A percentile compares a stretch with the other conserved stretches of the same genome.
Conservation (phyloP, 192 early-diverging fungal genomes). For the Gonapodya prolifera region DNA sequence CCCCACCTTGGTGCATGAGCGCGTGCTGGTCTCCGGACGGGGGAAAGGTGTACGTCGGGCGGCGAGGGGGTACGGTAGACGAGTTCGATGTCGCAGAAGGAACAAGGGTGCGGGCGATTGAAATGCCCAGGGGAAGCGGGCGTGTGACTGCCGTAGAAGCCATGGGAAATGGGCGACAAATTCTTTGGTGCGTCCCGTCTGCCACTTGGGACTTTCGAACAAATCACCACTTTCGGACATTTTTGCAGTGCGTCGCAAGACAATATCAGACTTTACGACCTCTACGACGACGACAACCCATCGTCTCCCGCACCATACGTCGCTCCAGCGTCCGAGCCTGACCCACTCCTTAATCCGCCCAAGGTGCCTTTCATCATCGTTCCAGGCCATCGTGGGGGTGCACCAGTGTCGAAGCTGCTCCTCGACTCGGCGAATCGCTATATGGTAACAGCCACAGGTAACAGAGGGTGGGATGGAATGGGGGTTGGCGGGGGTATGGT, state of each 20-base stretch:
- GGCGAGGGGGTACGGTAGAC: neutral
- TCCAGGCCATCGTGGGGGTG: constrained; percentile 88
- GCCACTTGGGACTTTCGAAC: neutral
- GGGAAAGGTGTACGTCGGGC: neutral
- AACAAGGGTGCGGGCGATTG: neutral
- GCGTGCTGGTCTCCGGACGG: neutral
- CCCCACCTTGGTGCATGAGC: neutral
- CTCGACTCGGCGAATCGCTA: constrained; percentile 61
- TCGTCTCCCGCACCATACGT: neutral
- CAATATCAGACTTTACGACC: neutral
- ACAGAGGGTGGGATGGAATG: constrained; percentile 89
- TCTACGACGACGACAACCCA: neutral
- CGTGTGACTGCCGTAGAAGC: neutral
- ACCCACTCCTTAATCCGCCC: neutral
- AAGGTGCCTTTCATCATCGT: constrained; percentile 80
- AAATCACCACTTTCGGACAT: neutral
- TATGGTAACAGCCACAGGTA: constrained; percentile 86
- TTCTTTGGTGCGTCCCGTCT: neutral
- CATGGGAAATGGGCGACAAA: neutral
- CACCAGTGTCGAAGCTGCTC: constrained; percentile 29
- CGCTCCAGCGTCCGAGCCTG: neutral
- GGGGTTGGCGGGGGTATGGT: neutral
- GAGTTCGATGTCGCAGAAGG: neutral
- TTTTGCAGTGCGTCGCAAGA: neutral
- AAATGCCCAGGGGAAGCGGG: neutral